Evolutionary conservation across 306 rosid species (phyloP), one percentile per base, ranked within the genome.

Genomic region (Nissolia schottii): DNA sequence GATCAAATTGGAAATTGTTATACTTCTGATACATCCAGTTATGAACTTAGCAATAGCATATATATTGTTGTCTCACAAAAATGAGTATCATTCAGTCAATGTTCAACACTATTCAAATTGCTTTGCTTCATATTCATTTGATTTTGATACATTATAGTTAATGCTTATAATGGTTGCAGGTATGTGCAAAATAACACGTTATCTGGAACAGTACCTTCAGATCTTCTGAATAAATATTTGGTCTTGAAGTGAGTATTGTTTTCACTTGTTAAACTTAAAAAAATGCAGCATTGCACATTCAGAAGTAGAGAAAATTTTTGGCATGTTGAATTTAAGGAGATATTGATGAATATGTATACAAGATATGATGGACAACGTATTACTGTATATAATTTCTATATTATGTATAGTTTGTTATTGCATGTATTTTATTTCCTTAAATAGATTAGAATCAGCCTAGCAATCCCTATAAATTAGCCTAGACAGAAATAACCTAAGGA

Each of bases 151-250:
- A 67, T 59, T 40, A n/a, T 67, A 22, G 27, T 25, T 57, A 54
- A 67, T 54, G 62, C 71, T 34, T 82, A n/a, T 82, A 69, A 67
- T 77, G 67, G 37, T 66, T 78, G 81, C 85, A 93, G 97, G 85
- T 81, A 90, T 77, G 87, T 90, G 81, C 96, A 91, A 84, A 89
- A 91, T 76, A 93, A 93, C 74, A 58, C 57, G 89, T 64, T 93
- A 79, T 86, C 92, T 14, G 98, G 98, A 85, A 79, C 81, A 2
- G 75, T 93, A 56, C 98, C 98, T 1, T 69, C 82, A 2, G 80
- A 83, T 64, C 98, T 90, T 73, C 71, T 80, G 51, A 84, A 78
- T 37, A 83, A 77, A 78, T 72, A 85, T 77, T 61, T 91, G 74
- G 67, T 70, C 72, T 37, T 93, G 28, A 65, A 81, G 98, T 93